Percentiles rank a stretch among this genome's conserved stretches.
Evolutionary conservation across 352 stramenopile species (phyloP).

Genomic region (Blastocystis sp.): DNA sequence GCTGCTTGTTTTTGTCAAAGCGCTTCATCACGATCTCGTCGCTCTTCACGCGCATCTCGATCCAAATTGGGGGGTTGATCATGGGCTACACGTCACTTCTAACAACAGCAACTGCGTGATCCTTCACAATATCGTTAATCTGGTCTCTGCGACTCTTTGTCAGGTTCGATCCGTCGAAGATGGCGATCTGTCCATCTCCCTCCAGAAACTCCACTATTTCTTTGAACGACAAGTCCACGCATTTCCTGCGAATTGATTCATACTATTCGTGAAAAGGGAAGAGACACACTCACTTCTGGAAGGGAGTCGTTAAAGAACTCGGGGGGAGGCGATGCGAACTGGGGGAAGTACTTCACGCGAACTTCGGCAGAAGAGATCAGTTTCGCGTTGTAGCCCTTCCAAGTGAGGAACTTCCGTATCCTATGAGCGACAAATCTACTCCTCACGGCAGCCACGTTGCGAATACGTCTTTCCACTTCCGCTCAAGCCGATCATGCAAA

Average conservation of each 20-base stretch:
- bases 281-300: not conserved
- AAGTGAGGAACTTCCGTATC: constrained; percentile 68
- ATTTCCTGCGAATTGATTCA: not conserved
- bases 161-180: constrained; percentile 68
- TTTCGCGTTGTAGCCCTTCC: constrained; percentile 73
- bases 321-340: constrained; percentile 59
- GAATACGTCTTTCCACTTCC: constrained; percentile 72
- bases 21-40: constrained; percentile 60
- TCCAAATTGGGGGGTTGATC: constrained; percentile 64
- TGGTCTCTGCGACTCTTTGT: constrained; percentile 43
- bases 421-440: constrained; percentile 71
- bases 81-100: constrained; percentile 12
- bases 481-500: constrained; percentile 70
- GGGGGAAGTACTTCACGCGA: constrained; percentile 15
- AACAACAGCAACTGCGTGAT: not conserved
- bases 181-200: constrained; percentile 67
- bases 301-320: constrained; percentile 58
- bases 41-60: constrained; percentile 70
- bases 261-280: constrained; percentile 19
- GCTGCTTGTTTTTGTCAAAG: constrained; percentile 64
- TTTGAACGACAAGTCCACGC: constrained; percentile 26
- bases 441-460: not conserved
- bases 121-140: constrained; percentile 8
- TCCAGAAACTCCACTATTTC: constrained; percentile 66
- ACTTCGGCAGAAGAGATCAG: constrained; percentile 46